Conservation (phyloP, 2,329 filamentous ascomycete species). For the Claviceps capensis region DNA sequence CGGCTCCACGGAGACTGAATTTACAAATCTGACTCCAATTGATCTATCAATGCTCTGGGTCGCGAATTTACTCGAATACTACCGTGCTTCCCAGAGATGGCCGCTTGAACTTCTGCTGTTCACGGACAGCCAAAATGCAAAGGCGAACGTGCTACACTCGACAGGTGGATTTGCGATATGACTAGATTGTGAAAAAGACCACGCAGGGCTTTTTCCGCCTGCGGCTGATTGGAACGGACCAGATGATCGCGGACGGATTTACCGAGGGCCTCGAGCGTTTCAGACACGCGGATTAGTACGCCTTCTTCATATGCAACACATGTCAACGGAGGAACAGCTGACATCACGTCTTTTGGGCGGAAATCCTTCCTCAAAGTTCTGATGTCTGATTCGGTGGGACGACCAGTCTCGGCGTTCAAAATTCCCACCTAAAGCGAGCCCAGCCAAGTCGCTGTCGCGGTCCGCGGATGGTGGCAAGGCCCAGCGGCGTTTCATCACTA, state of each 20-base stretch:
- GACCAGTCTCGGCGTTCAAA: conserved; percentile 16
- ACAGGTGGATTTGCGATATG: too few relatives aligned
- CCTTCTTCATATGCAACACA: background rate
- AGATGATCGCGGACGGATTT: conserved; percentile 9
- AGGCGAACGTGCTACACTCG: too few relatives aligned
- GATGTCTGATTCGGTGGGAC: conserved; percentile 16
- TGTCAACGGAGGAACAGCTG: conserved; percentile 8
- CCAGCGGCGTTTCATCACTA: conserved; percentile 32
- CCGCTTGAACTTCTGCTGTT: too few relatives aligned
- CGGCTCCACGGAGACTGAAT: too few relatives aligned
- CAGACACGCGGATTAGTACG: background rate
- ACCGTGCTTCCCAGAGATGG: too few relatives aligned
- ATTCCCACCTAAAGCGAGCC: conserved; percentile 12
- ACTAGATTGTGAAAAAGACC: too few relatives aligned
- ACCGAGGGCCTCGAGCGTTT: background rate
- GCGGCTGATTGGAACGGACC: too few relatives aligned
- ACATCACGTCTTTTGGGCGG: conserved; percentile 15
- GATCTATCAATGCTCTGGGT: too few relatives aligned
- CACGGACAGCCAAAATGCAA: too few relatives aligned
- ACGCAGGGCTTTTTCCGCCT: too few relatives aligned
- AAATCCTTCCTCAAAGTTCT: conserved; percentile 15
- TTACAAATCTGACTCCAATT: too few relatives aligned
- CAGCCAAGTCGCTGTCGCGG: conserved; percentile 12
- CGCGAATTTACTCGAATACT: too few relatives aligned
- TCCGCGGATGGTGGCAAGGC: background rate